Evolutionary conservation across 345 rosid species (phyloP).

Genomic region (Sisymbrium irio): DNA sequence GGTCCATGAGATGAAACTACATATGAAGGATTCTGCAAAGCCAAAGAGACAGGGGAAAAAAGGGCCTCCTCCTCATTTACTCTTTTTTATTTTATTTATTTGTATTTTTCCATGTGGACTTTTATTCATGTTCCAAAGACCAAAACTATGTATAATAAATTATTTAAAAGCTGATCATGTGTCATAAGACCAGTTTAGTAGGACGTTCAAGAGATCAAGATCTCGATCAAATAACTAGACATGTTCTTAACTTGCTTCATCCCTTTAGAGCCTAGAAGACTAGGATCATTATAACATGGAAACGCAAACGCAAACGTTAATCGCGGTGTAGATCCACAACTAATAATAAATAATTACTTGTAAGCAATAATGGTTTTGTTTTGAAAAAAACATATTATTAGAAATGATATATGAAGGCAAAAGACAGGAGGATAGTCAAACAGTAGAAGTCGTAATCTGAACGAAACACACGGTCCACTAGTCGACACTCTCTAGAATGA

Average conservation of each 20-base stretch:
- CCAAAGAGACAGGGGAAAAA: constrained; percentile 4
- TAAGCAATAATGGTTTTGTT: background rate
- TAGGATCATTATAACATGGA: background rate
- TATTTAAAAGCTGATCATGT: background rate
- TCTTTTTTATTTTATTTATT: constrained; percentile 1
- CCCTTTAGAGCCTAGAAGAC: background rate
- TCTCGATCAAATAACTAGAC: background rate
- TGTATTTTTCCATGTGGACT: constrained; percentile 29
- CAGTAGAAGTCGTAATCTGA: background rate
- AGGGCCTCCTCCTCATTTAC: constrained; percentile 8
- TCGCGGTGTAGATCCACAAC: background rate
- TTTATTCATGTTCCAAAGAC: background rate
- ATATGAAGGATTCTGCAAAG: constrained; percentile 22
- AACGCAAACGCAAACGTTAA: background rate
- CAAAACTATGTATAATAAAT: background rate
- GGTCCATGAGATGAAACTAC: constrained; percentile 32
- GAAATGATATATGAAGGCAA: background rate
- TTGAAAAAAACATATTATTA: background rate
- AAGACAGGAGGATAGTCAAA: background rate
- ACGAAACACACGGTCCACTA: background rate
- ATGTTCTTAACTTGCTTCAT: constrained; percentile 15
- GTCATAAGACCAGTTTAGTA: background rate
- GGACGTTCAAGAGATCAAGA: constrained; percentile 10
- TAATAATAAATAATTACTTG: background rate
- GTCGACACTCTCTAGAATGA: constrained; percentile 8